phyloP scores from a whole-genome alignment of 1,139 yeast species.

The Suhomyces taliae region DNA sequence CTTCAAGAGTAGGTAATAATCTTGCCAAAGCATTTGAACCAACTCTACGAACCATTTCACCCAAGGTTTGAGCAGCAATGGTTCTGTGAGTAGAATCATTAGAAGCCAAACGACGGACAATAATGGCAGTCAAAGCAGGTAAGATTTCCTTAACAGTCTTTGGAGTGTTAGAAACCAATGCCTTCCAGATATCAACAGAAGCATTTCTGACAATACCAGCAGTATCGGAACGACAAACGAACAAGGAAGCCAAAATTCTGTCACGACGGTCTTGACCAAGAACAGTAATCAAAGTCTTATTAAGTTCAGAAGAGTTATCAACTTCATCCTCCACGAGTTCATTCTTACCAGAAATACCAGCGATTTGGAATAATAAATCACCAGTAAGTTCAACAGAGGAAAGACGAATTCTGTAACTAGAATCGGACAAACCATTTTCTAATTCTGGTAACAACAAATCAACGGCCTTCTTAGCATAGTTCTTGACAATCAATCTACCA shows the following conservation, averaged over 20 bases:
- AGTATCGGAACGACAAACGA: constrained; percentile 91
- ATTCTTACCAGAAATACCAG: constrained; percentile 77
- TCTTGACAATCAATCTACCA: constrained; percentile 87
- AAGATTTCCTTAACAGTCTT: constrained; percentile 91
- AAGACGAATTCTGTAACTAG: constrained; percentile 82
- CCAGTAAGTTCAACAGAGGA: constrained; percentile 98
- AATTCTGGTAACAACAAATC: constrained; percentile 92
- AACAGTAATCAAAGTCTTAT: constrained; percentile 67
- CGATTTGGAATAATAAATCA: constrained; percentile 88
- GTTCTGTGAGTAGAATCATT: constrained; percentile 74
- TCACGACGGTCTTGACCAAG: constrained; percentile 90
- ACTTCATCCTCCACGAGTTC: constrained; percentile 65
- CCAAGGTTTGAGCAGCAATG: constrained; percentile 92
- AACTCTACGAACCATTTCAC: constrained; percentile 93
- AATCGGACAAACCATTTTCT: constrained; percentile 84
- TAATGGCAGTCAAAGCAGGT: constrained; percentile 76
- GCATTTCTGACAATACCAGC: constrained; percentile 86
- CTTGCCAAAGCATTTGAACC: constrained; percentile 87
- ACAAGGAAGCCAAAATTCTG: constrained; percentile 76
- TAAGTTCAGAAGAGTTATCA: constrained; percentile 59
- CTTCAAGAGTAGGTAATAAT: constrained; percentile 80
- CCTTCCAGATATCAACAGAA: constrained; percentile 97
- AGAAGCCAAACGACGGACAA: constrained; percentile 82
- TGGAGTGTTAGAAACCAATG: constrained; percentile 94
- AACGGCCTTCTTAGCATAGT: constrained; percentile 90